phyloP scores from a whole-genome alignment of 208 protist species.

The Angomonas ambiguus region DNA sequence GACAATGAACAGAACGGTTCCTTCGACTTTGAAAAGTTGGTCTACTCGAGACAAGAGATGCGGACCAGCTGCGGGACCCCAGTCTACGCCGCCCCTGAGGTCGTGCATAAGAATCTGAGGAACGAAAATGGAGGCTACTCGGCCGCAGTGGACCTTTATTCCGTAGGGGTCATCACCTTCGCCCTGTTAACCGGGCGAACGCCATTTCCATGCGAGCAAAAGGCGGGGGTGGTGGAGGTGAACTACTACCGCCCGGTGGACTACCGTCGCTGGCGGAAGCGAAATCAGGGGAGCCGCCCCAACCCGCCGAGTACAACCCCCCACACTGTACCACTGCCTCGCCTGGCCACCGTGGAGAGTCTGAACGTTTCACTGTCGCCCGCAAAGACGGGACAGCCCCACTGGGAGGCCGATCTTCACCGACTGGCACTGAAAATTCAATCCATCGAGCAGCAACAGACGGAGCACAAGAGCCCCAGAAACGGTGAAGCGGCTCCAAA shows the following conservation, averaged over 20 bases:
- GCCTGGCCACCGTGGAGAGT: neutral
- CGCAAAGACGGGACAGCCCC: neutral
- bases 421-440: neutral
- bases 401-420: neutral
- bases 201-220: slow-evolving; percentile 33
- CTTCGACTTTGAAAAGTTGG: slow-evolving; percentile 16
- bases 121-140: slow-evolving; percentile 39
- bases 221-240: neutral
- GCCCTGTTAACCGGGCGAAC: slow-evolving; percentile 35
- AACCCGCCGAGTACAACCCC: neutral
- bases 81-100: slow-evolving; percentile 67
- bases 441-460: neutral
- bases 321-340: neutral
- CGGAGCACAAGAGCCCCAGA: neutral
- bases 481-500: neutral
- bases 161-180: slow-evolving; percentile 55
- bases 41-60: slow-evolving; percentile 41
- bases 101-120: slow-evolving; percentile 27
- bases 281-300: neutral
- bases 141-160: slow-evolving; percentile 68
- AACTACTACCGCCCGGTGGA: slow-evolving; percentile 19
- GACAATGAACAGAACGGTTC: neutral
- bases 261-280: slow-evolving; percentile 17
- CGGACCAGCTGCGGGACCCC: slow-evolving; percentile 67
- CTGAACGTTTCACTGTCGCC: neutral